These are phyloP conservation scores for Sedum album DNA, from an alignment of 164 flowering plant genomes.

Conservation along the genomic window DNA sequence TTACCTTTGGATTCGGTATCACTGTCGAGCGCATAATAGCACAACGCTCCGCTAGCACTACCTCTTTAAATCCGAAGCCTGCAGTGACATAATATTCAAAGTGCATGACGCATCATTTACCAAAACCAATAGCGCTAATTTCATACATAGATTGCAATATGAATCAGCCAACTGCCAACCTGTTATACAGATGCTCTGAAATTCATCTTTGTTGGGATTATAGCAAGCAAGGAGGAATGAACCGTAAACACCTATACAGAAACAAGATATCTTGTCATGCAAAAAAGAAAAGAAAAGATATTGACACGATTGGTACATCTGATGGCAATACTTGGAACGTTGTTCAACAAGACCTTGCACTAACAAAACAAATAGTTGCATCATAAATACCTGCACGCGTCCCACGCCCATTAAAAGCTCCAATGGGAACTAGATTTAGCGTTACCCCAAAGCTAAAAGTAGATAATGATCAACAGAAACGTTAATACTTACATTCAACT, in stretches of 20 bases:
- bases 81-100: neutral
- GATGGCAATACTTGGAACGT: neutral
- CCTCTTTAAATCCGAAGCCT: slow-evolving; percentile 96
- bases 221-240: slow-evolving; percentile 99
- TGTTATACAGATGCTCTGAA: slow-evolving; percentile 92
- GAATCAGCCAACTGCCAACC: slow-evolving; percentile 47
- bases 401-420: slow-evolving; percentile 94
- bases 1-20: slow-evolving; percentile 66
- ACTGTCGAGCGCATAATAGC: slow-evolving; percentile 70
- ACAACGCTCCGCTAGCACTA: slow-evolving; percentile 79
- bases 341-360: neutral
- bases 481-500: neutral
- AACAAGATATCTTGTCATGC: neutral
- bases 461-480: neutral
- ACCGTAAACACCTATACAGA: slow-evolving; percentile 75
- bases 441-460: slow-evolving; percentile 76
- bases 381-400: slow-evolving; percentile 73
- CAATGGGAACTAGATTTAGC: slow-evolving; percentile 90
- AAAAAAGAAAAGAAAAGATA: too few species aligned
- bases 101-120: neutral
- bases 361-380: neutral
- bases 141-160: neutral
- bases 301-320: too few species aligned
- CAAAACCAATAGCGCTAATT: neutral
- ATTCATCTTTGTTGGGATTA: slow-evolving; percentile 75